Evolutionary conservation across 169 alveolate species (phyloP).

Genomic region (Plasmodium falciparum): DNA sequence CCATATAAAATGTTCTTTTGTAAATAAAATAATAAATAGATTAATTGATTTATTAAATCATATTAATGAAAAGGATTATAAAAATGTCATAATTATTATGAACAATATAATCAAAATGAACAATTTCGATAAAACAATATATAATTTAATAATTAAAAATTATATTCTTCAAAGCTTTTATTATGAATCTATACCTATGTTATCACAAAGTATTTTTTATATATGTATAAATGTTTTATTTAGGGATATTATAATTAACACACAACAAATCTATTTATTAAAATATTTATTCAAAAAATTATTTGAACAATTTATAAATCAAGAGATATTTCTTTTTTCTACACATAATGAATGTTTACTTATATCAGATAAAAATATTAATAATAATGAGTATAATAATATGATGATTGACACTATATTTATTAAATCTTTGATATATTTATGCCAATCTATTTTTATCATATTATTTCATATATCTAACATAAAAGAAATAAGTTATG

Average conservation of each 20-base stretch:
- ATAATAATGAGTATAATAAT: not conserved
- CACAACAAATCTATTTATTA: not conserved
- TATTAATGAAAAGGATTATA: not conserved
- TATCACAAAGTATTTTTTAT: slow-evolving; percentile 49
- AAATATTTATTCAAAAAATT: slow-evolving; percentile 24
- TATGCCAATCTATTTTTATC: slow-evolving; percentile 14
- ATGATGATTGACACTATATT: slow-evolving; percentile 7
- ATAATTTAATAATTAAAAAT: slow-evolving; percentile 20
- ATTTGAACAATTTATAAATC: slow-evolving; percentile 19
- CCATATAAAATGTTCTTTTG: not conserved
- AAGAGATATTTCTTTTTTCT: not conserved
- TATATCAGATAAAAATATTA: not conserved
- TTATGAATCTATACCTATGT: slow-evolving; percentile 4
- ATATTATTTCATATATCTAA: slow-evolving; percentile 22
- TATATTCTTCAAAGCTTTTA: slow-evolving; percentile 10
- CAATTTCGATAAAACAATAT: not conserved
- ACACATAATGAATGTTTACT: not conserved
- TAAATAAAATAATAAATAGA: not conserved
- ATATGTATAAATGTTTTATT: slow-evolving; percentile 8
- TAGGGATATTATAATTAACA: not conserved
- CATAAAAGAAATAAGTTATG: not conserved
- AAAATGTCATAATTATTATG: slow-evolving; percentile 16
- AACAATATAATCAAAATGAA: slow-evolving; percentile 7
- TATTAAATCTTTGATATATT: slow-evolving; percentile 8
- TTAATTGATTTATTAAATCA: not conserved